A percentile compares a stretch with the other conserved stretches of the same genome.
phyloP scores from a whole-genome alignment of 352 stramenopile genomes.

The Phytophthora hybrid region DNA sequence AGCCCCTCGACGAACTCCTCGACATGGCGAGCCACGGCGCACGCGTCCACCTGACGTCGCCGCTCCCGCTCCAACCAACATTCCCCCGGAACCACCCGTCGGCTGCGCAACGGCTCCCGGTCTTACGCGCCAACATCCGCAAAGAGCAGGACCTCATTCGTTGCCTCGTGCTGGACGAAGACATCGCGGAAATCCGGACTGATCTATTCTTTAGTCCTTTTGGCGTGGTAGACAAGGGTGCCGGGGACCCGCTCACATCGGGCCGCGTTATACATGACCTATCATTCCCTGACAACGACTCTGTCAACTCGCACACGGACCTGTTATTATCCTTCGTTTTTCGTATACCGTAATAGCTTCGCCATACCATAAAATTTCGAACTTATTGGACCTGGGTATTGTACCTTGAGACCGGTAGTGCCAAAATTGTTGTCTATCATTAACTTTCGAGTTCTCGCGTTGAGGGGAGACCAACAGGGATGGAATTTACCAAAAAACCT shows the following conservation, averaged over 20 bases:
- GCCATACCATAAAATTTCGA: no score
- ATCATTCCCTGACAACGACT: slow-evolving; percentile 13
- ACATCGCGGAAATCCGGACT: slow-evolving; percentile 13
- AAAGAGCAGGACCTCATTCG: slow-evolving; percentile 9
- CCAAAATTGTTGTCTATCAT: no score
- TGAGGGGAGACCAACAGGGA: no score
- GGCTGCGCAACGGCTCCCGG: background rate
- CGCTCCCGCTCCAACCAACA: background rate
- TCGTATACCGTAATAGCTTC: no score
- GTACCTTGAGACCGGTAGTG: no score
- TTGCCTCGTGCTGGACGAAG: slow-evolving; percentile 2
- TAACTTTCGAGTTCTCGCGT: no score
- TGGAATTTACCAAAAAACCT: no score
- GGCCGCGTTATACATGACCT: slow-evolving; percentile 28
- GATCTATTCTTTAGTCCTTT: slow-evolving; percentile 5
- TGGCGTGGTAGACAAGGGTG: slow-evolving; percentile 28
- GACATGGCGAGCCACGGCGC: background rate
- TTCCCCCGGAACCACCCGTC: slow-evolving; percentile 7
- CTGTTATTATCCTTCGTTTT: no score
- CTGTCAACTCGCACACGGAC: slow-evolving; percentile 20
- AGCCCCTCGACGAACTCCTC: no score
- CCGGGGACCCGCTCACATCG: background rate
- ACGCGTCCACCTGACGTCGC: background rate
- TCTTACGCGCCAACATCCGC: slow-evolving; percentile 6
- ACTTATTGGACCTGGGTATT: no score